Percentiles rank a stretch among this genome's conserved stretches.
Evolutionary conservation across 108 stramenopile genomes (phyloP).

Genomic region (Nitzschia putrida): DNA sequence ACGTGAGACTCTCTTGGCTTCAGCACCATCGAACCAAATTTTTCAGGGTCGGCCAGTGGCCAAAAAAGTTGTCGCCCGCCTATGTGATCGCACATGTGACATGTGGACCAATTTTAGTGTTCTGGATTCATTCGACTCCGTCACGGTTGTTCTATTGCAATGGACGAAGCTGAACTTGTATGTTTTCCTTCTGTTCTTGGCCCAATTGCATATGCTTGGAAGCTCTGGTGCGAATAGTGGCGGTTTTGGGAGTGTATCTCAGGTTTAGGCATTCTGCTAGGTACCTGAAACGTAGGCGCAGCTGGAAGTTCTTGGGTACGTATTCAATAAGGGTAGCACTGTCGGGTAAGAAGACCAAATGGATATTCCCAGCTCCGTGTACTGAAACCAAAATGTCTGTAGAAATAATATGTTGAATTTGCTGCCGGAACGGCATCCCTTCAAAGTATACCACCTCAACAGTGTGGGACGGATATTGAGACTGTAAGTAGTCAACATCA

Average conservation of each 20-base stretch:
- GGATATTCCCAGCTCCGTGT: slow-evolving; percentile 32
- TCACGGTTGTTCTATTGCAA: too few relatives aligned
- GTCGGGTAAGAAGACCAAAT: slow-evolving; percentile 23
- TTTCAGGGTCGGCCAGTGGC: too few relatives aligned
- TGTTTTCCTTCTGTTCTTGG: not conserved
- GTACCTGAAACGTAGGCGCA: slow-evolving; percentile 13
- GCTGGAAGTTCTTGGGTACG: slow-evolving; percentile 21
- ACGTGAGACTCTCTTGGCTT: too few relatives aligned
- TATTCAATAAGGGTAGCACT: slow-evolving; percentile 20
- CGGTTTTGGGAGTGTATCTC: slow-evolving; percentile 7
- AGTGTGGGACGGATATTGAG: slow-evolving; percentile 10
- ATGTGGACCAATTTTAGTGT: too few relatives aligned
- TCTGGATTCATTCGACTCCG: too few relatives aligned
- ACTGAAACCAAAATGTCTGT: slow-evolving; percentile 29
- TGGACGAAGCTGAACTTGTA: not conserved
- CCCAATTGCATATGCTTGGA: not conserved
- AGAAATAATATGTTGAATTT: not conserved
- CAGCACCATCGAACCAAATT: too few relatives aligned
- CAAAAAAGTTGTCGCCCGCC: too few relatives aligned
- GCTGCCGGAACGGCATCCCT: slow-evolving; percentile 17
- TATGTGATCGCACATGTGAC: too few relatives aligned
- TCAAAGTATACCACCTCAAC: slow-evolving; percentile 20
- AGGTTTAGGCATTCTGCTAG: slow-evolving; percentile 25
- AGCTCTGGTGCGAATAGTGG: slow-evolving; percentile 1
- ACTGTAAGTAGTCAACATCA: slow-evolving; percentile 10